A percentile compares a stretch with the other conserved stretches of the same genome.
These are phyloP conservation scores for Ploettnerulaceae sp. DNA, from an alignment of 2,329 filamentous ascomycete species.

Conservation along the genomic window DNA sequence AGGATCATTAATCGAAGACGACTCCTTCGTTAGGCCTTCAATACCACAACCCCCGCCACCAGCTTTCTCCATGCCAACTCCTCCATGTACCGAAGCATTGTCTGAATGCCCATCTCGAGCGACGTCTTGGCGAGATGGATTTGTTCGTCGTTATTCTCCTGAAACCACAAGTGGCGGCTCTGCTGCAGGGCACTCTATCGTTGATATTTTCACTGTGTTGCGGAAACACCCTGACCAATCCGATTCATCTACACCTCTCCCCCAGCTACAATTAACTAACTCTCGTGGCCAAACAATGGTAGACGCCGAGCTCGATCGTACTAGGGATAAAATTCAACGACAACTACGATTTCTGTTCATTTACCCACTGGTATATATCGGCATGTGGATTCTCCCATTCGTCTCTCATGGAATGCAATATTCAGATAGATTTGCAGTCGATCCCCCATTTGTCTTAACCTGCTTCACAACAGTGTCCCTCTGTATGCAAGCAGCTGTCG, in stretches of 20 bases:
- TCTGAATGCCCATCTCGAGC: constrained; percentile 15
- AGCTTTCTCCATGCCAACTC: constrained; percentile 2
- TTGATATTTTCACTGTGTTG: constrained; percentile 24
- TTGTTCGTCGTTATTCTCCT: constrained; percentile 22
- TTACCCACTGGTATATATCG: constrained; percentile 68
- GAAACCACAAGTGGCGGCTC: constrained; percentile 7
- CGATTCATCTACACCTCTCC: constrained; percentile 12
- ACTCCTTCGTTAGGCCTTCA: constrained; percentile 21
- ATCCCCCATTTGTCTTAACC: constrained; percentile 53
- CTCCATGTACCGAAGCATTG: constrained; percentile 6
- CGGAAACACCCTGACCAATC: constrained; percentile 17
- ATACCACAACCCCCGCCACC: constrained; percentile 20
- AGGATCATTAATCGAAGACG: constrained; percentile 17
- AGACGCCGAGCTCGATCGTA: constrained; percentile 35
- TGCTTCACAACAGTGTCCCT: constrained; percentile 53
- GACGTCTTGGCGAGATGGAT: constrained; percentile 22
- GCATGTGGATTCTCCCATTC: constrained; percentile 70
- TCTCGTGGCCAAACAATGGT: constrained; percentile 30
- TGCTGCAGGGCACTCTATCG: constrained; percentile 16
- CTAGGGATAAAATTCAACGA: constrained; percentile 54
- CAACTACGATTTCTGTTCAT: constrained; percentile 71
- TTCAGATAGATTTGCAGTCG: constrained; percentile 43
- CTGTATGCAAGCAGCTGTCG: constrained; percentile 60
- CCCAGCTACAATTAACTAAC: constrained; percentile 28
- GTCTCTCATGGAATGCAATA: constrained; percentile 58